A percentile compares a stretch with the other conserved stretches of the same genome.
These are phyloP conservation scores for Cicer judaicum DNA, from an alignment of 306 rosid genomes.

Conservation along the genomic window DNA sequence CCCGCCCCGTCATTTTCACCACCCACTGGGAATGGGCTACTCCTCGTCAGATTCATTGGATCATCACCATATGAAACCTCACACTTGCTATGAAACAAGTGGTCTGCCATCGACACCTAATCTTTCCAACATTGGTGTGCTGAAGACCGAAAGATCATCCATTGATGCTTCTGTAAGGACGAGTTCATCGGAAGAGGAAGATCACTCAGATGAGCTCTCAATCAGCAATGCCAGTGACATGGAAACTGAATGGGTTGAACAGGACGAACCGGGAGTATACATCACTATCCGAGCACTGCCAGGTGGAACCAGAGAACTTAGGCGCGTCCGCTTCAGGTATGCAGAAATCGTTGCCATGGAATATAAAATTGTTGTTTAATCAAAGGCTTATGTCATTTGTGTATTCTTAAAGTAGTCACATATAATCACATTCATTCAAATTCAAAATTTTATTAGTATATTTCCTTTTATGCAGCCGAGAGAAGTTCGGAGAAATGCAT, in stretches of 20 bases:
- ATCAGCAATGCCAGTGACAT: slow-evolving; percentile 92
- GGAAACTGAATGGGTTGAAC: slow-evolving; percentile 98
- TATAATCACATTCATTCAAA: slow-evolving; percentile 10
- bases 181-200: slow-evolving; percentile 82
- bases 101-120: slow-evolving; percentile 74
- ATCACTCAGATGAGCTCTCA: slow-evolving; percentile 84
- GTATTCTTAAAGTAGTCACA: neutral
- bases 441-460: slow-evolving; percentile 10
- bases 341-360: slow-evolving; percentile 26
- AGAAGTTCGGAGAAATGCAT: slow-evolving; percentile 82
- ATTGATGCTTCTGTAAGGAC: slow-evolving; percentile 82
- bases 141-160: slow-evolving; percentile 76
- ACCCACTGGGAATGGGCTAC: slow-evolving; percentile 71
- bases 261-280: slow-evolving; percentile 97
- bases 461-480: slow-evolving; percentile 67
- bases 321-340: slow-evolving; percentile 96
- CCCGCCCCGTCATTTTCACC: slow-evolving; percentile 59
- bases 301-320: slow-evolving; percentile 83
- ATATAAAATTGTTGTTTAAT: neutral
- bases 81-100: slow-evolving; percentile 61
- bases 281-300: slow-evolving; percentile 87
- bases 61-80: slow-evolving; percentile 62
- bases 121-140: slow-evolving; percentile 64
- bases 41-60: slow-evolving; percentile 88
- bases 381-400: neutral